Conservation (phyloP, 2,329 filamentous ascomycete species). For the Akanthomyces dipterigenus region DNA sequence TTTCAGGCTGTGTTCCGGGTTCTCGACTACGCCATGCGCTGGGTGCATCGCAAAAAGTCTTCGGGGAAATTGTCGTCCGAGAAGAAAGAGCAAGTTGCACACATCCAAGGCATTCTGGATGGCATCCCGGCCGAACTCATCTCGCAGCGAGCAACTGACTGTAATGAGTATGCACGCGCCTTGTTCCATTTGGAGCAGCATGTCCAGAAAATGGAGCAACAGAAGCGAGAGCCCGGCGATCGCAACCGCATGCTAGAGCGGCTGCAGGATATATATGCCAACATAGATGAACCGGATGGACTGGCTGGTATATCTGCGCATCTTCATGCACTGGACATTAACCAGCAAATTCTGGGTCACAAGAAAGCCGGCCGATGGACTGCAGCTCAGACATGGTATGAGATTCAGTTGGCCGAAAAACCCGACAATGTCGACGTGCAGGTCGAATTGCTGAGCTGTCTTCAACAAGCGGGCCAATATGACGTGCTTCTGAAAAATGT, state of each 20-base stretch:
- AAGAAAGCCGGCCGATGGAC: constrained; percentile 90
- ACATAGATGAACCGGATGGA: constrained; percentile 96
- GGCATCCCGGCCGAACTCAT: constrained; percentile 68
- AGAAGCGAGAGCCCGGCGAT: constrained; percentile 41
- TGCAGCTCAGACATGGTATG: constrained; percentile 95
- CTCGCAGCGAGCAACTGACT: constrained; percentile 82
- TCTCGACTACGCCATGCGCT: constrained; percentile 85
- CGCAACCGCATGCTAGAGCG: constrained; percentile 65
- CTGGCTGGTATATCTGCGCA: constrained; percentile 90
- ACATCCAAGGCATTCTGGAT: constrained; percentile 45
- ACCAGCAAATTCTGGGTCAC: constrained; percentile 89
- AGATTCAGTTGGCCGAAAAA: constrained; percentile 75
- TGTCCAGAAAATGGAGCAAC: constrained; percentile 48
- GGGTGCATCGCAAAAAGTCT: constrained; percentile 67
- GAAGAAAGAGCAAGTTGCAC: constrained; percentile 43
- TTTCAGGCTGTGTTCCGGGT: constrained; percentile 78
- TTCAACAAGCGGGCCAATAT: constrained; percentile 94
- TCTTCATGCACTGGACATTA: constrained; percentile 77
- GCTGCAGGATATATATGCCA: constrained; percentile 88
- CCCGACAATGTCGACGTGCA: constrained; percentile 74
- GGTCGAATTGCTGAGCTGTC: constrained; percentile 74
- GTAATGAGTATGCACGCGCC: constrained; percentile 84
- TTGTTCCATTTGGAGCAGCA: constrained; percentile 94
- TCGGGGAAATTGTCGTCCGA: constrained; percentile 22
- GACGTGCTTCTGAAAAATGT: constrained; percentile 83